phyloP scores from a whole-genome alignment of 768 basidiomycete genomes.

The Suillus hirtellus region DNA sequence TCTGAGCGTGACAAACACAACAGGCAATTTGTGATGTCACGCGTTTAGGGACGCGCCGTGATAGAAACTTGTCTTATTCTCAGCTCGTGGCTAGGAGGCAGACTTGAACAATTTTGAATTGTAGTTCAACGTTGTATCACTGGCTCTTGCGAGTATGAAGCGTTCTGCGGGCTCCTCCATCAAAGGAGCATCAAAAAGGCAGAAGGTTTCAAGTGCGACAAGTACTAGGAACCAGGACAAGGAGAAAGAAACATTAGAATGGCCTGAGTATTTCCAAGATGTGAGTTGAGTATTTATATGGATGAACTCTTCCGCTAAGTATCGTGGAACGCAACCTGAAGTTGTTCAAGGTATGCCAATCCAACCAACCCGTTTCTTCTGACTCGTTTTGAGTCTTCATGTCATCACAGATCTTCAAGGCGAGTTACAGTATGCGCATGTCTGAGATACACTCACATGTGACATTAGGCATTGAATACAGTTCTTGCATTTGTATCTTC shows the following conservation, averaged over 20 bases:
- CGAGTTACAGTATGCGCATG: slow-evolving; percentile 16
- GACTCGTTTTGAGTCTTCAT: neutral
- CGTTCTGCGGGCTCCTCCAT: neutral
- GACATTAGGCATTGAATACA: slow-evolving; percentile 75
- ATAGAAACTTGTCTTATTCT: neutral
- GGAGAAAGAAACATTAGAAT: slow-evolving; percentile 30
- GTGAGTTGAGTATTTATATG: slow-evolving; percentile 27
- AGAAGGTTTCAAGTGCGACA: slow-evolving; percentile 10
- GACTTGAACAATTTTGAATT: neutral
- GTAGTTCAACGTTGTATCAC: slow-evolving; percentile 4
- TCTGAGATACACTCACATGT: neutral
- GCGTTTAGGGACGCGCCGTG: slow-evolving; percentile 4
- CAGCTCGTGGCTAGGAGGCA: neutral
- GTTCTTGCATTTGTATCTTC: slow-evolving; percentile 87
- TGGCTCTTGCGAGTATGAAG: slow-evolving; percentile 16
- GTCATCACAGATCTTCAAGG: slow-evolving; percentile 44
- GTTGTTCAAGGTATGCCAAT: slow-evolving; percentile 58
- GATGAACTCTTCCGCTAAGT: neutral
- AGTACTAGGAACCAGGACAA: slow-evolving; percentile 23
- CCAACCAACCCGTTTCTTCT: neutral
- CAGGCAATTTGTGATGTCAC: neutral
- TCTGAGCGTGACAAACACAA: neutral
- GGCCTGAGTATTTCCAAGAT: slow-evolving; percentile 67
- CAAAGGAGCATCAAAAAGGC: slow-evolving; percentile 17
- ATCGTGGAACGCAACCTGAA: slow-evolving; percentile 21